Evolutionary conservation across 2,329 filamentous ascomycete species (phyloP), one percentile per base, ranked within the genome.

Genomic region (Aspergillus sp.): DNA sequence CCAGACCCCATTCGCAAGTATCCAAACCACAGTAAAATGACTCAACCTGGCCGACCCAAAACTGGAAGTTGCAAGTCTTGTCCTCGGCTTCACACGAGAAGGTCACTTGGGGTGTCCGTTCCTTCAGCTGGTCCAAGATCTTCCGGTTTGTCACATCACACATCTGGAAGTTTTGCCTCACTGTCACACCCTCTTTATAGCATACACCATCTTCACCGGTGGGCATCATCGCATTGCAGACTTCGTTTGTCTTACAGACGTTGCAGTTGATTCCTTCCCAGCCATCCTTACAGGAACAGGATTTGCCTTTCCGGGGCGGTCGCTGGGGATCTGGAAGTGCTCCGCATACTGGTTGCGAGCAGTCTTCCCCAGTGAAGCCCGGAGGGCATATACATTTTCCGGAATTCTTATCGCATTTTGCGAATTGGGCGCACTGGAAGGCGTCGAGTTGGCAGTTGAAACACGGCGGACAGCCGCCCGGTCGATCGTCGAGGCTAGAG

Each of bases 181-280:
- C 88, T 11, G 96, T 88, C 64, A 96, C 86, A 45, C 93, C 93
- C 65, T 93, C 88, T 69, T 90, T 89, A 73, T 97, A 98, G 78
- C 95, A 99, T 11, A 96, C 87, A 32, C 92, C 95, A 45, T 88
- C 91, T 60, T 91, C 84, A 3, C 85, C 85, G 13, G 88, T 86
- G 4, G 91, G 90, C 87, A 96, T 96, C 75, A 99, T 80, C 34
- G 90, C 87, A 71, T 95, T 86, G 70, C 95, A 99, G 15, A 90
- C 93, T 64, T 89, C 80, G 72, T 98, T 83, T 4, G 87, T 86
- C 59, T 89, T 87, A 76, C 95, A 99, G 56, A 99, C 91, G 68
- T 95, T 99, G 84, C 95, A 99, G 80, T 99, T 99, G 78, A 99
- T 93, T 62, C 95, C 95, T 41, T 85, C 85, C 95, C 95, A 99